Conservation (phyloP, 768 basidiomycete genomes). For the Mycena vulgaris region DNA sequence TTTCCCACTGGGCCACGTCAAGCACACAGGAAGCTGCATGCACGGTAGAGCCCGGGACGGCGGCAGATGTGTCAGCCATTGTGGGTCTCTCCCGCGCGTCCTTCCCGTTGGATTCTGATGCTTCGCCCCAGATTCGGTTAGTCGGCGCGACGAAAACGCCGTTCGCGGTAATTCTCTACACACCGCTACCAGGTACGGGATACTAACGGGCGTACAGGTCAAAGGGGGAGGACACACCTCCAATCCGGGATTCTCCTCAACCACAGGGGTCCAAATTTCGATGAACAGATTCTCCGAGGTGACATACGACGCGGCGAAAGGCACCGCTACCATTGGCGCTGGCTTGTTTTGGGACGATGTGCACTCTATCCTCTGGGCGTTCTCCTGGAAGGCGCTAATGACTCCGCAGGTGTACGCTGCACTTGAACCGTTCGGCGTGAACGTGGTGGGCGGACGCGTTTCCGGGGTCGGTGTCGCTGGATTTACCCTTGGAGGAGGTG, state of each 20-base stretch:
- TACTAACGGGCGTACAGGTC: slow-evolving; percentile 53
- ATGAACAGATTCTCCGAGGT: slow-evolving; percentile 66
- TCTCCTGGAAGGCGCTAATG: no score
- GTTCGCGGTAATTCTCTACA: slow-evolving; percentile 64
- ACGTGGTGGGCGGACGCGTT: slow-evolving; percentile 73
- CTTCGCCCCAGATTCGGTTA: slow-evolving; percentile 59
- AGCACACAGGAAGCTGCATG: slow-evolving; percentile 64
- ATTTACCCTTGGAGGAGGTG: slow-evolving; percentile 72
- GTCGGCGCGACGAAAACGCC: slow-evolving; percentile 61
- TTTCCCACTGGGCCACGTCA: slow-evolving; percentile 67
- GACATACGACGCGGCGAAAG: slow-evolving; percentile 54
- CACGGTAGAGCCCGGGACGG: slow-evolving; percentile 71
- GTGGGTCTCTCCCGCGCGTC: slow-evolving; percentile 51
- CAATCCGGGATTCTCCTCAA: slow-evolving; percentile 74
- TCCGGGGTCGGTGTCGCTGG: slow-evolving; percentile 74
- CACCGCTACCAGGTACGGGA: not conserved
- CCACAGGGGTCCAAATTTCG: slow-evolving; percentile 70
- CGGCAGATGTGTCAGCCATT: slow-evolving; percentile 64
- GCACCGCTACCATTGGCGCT: slow-evolving; percentile 60
- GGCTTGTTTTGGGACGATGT: slow-evolving; percentile 79
- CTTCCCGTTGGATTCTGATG: not conserved
- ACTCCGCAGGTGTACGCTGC: slow-evolving; percentile 58
- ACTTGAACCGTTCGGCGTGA: slow-evolving; percentile 64
- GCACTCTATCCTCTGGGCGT: no score
- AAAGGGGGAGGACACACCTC: slow-evolving; percentile 74